Conservation (phyloP, 2,329 filamentous ascomycete genomes). For the Aspergillus jensenii region DNA sequence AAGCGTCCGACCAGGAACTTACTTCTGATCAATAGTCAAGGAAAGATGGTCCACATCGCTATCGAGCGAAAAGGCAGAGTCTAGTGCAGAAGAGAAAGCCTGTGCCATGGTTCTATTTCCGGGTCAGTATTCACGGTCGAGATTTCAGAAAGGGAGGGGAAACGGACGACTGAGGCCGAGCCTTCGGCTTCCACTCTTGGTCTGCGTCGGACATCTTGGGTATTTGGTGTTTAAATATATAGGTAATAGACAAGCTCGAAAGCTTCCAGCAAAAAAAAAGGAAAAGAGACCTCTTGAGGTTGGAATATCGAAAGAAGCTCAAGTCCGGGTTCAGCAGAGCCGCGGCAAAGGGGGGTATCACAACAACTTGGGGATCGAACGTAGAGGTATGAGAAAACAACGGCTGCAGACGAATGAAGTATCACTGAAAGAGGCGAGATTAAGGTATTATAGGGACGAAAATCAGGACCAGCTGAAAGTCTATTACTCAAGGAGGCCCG, state of each 20-base stretch:
- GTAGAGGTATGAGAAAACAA: slow-evolving; percentile 1
- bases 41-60: slow-evolving; percentile 72
- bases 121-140: slow-evolving; percentile 23
- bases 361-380: slow-evolving; percentile 6
- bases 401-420: slow-evolving; percentile 3
- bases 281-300: background rate
- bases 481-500: slow-evolving; percentile 6
- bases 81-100: slow-evolving; percentile 81
- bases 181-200: slow-evolving; percentile 76
- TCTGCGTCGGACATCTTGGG: slow-evolving; percentile 61
- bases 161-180: slow-evolving; percentile 80
- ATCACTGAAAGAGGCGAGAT: slow-evolving; percentile 10
- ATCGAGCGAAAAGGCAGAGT: slow-evolving; percentile 87
- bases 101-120: slow-evolving; percentile 73
- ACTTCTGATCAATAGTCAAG: slow-evolving; percentile 80
- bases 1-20: slow-evolving; percentile 34
- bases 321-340: slow-evolving; percentile 6
- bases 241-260: slow-evolving; percentile 4
- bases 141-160: slow-evolving; percentile 13
- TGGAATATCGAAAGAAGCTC: background rate
- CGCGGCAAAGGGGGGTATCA: slow-evolving; percentile 11
- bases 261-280: background rate
- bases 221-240: slow-evolving; percentile 3
- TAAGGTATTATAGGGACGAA: slow-evolving; percentile 14
- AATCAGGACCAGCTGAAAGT: slow-evolving; percentile 34